Evolutionary conservation across 257 asterid species (phyloP).

Genomic region (Apocynum venetum): DNA sequence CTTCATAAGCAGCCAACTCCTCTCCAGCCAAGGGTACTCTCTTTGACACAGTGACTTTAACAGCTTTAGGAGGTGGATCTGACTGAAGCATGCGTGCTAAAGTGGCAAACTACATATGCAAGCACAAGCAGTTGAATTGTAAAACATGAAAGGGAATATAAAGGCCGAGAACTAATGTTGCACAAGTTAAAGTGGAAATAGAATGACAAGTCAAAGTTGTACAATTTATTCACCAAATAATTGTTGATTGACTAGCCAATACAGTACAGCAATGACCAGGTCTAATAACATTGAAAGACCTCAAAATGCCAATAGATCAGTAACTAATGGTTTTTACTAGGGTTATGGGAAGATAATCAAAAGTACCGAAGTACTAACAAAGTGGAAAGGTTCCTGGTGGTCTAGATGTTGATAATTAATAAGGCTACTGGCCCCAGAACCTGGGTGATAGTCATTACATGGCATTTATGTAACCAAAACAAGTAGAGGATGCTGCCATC

Average conservation of each 20-base stretch:
- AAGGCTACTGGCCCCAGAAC: neutral
- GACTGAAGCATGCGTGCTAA: slow-evolving; percentile 97
- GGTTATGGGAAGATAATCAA: neutral
- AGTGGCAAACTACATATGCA: slow-evolving; percentile 69
- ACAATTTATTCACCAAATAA: neutral
- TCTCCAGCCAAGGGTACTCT: slow-evolving; percentile 96
- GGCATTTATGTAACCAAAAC: neutral
- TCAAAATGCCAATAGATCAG: neutral
- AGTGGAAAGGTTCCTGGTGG: neutral
- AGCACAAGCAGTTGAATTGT: slow-evolving; percentile 17
- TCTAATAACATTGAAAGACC: neutral
- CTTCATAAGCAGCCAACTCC: slow-evolving; percentile 99
- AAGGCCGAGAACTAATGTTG: neutral
- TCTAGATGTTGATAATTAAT: neutral
- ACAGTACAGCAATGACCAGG: neutral
- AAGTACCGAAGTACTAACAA: neutral
- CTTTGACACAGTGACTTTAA: slow-evolving; percentile 90
- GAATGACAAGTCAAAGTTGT: neutral
- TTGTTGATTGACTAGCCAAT: neutral
- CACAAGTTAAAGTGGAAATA: neutral
- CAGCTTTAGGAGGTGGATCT: slow-evolving; percentile 99
- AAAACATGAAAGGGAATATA: neutral
- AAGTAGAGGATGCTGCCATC: neutral
- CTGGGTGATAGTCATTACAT: neutral
- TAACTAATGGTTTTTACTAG: neutral